Evolutionary conservation across 1,284 basidiomycete species (phyloP).

Genomic region (Gomphus bonarii): DNA sequence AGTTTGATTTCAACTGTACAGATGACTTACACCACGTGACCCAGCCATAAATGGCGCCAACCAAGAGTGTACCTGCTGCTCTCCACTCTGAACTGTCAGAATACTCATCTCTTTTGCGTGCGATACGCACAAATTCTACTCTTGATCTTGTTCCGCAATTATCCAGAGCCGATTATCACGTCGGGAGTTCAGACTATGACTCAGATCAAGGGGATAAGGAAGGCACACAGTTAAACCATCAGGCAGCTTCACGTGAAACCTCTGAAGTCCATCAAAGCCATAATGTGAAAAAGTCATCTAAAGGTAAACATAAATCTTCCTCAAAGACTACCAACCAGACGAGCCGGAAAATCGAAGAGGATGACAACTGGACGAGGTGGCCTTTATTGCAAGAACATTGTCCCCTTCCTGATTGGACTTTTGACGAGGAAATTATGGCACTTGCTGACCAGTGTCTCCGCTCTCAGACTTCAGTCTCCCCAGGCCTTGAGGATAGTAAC

Average conservation of each 20-base stretch:
- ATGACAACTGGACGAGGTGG: slow-evolving; percentile 57
- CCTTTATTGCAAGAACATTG: slow-evolving; percentile 49
- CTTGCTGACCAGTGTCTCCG: slow-evolving; percentile 25
- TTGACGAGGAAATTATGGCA: slow-evolving; percentile 46
- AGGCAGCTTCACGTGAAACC: not conserved
- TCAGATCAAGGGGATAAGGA: slow-evolving; percentile 11
- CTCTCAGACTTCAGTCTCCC: slow-evolving; percentile 3
- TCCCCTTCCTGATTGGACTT: slow-evolving; percentile 44
- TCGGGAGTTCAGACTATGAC: not conserved
- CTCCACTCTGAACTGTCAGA: slow-evolving; percentile 50
- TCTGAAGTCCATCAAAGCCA: not conserved
- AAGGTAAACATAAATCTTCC: slow-evolving; percentile 17
- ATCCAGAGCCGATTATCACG: slow-evolving; percentile 11
- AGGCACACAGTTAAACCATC: not conserved
- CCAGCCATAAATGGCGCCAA: slow-evolving; percentile 28
- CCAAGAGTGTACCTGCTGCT: slow-evolving; percentile 34
- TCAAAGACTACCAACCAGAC: not conserved
- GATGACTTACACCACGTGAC: slow-evolving; percentile 3
- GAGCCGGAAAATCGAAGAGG: slow-evolving; percentile 11
- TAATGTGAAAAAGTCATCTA: slow-evolving; percentile 12
- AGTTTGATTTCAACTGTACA: slow-evolving; percentile 3
- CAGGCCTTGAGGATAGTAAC: slow-evolving; percentile 17
- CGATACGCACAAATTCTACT: slow-evolving; percentile 39
- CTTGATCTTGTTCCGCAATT: slow-evolving; percentile 42
- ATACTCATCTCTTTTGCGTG: slow-evolving; percentile 51